Evolutionary conservation across 768 basidiomycete genomes (phyloP).

Genomic region (Epithele typhae): DNA sequence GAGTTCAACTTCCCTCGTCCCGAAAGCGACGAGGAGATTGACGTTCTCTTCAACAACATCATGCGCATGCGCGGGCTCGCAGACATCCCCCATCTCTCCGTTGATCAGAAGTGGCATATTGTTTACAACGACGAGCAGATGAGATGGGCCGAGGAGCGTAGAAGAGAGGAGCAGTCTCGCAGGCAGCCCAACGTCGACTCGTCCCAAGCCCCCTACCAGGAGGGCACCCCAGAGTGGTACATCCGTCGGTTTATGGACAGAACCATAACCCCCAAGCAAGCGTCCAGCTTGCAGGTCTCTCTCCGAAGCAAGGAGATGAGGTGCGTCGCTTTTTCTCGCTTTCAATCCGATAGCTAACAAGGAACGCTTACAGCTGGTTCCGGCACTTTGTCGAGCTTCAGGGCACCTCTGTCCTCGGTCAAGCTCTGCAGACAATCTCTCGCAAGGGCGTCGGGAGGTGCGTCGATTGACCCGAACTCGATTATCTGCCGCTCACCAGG

Average conservation of each 20-base stretch:
- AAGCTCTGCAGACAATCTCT: conserved; percentile 71
- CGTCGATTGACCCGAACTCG: too few relatives aligned
- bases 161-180: conserved; percentile 55
- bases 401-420: conserved; percentile 83
- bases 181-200: conserved; percentile 61
- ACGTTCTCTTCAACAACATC: conserved; percentile 75
- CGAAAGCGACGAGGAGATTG: conserved; percentile 69
- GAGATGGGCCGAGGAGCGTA: conserved; percentile 71
- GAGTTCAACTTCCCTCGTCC: conserved; percentile 79
- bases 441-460: conserved; percentile 65
- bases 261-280: conserved; percentile 79
- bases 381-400: conserved; percentile 67
- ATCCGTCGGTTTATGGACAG: conserved; percentile 86
- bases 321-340: too few relatives aligned
- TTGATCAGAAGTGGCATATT: conserved; percentile 91
- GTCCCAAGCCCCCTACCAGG: conserved; percentile 50
- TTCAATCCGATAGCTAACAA: too few relatives aligned
- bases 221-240: conserved; percentile 89
- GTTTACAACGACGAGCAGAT: conserved; percentile 80
- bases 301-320: conserved; percentile 76
- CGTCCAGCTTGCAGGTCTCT: conserved; percentile 69
- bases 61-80: conserved; percentile 63
- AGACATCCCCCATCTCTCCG: conserved; percentile 52
- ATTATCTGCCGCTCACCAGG: too few relatives aligned
- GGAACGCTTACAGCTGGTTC: conserved; percentile 75